Base-by-base conservation (phyloP, 805 yeast species). In the Torulaspora indica region DNA sequence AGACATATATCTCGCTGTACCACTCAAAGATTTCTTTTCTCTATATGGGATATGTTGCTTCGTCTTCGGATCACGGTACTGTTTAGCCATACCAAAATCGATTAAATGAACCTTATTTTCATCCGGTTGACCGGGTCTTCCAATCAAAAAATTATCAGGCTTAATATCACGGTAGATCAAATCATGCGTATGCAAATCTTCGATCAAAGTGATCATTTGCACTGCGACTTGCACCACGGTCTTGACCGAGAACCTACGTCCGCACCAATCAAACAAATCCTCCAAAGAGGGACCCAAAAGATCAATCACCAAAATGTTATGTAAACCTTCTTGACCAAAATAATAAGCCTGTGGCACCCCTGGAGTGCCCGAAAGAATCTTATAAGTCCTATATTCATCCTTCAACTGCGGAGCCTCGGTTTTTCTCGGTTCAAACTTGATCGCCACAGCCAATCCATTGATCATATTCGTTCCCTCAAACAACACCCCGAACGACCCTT, bases 81-180 rank as follows among this genome's bases (percentile, higher is more conserved):
- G 95, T 68, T 93, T 93, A 24, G 98, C 98, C 98, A 93, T 93
- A 52, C 98, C 98, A 64, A 93, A 93, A 69, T 93, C 98, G 43
- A 93, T 95, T 51, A 93, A 74, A 68, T 87, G 89, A 41, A 93
- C 86, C 46, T 77, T 75, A 63, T 90, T 89, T 46, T 90, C 95
- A 56, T 86, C 85, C 12, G 85, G 79, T 33, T 88, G 76, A 35
- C 82, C 85, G 9, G 93, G 95, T 60, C 89, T 79, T 13, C 98
- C 98, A 58, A 93, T 87, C 53, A 93, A 74, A 57, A 93, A 93
- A 70, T 93, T 93, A 66, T 93, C 98, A 0, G 98, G 98, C 67
- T 93, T 93, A 66, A 93, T 93, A 68, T 93, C 98, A 60, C 98
- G 78, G 68, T 90, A 93, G 52, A 93, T 93, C 54, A 93, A 76